Percentiles rank a stretch among this genome's conserved stretches.
These are phyloP conservation scores for Penium margaritaceum DNA, from an alignment of 139 green algal species.

Conservation along the genomic window DNA sequence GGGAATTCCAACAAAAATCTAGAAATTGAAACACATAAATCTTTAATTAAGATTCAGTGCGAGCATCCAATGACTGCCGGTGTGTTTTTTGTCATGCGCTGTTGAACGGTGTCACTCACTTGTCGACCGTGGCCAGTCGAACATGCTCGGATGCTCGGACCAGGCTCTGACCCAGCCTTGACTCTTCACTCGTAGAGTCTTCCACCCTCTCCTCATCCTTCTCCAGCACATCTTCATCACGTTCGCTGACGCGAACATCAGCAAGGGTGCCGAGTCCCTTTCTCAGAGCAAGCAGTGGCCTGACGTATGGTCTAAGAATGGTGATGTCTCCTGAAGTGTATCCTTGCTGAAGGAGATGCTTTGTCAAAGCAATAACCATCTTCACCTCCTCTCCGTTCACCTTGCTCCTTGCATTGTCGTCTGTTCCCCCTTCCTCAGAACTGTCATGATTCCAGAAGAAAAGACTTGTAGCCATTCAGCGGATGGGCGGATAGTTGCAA, in stretches of 20 bases:
- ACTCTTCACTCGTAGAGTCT: neutral
- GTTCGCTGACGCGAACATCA: conserved; percentile 53
- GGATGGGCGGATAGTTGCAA: conserved; percentile 11
- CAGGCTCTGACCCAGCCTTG: neutral
- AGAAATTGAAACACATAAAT: no score
- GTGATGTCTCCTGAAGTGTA: conserved; percentile 58
- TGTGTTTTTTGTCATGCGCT: no score
- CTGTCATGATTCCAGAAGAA: conserved; percentile 61
- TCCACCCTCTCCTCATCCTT: conserved; percentile 47
- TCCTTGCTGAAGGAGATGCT: conserved; percentile 60
- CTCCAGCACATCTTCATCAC: conserved; percentile 52
- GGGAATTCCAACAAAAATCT: no score
- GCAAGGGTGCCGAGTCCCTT: conserved; percentile 46
- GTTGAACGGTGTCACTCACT: no score
- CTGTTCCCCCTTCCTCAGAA: conserved; percentile 40
- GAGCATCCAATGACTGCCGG: no score
- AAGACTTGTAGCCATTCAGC: conserved; percentile 35
- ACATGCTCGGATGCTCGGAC: conserved; percentile 10
- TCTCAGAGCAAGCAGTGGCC: conserved; percentile 58
- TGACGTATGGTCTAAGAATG: conserved; percentile 72
- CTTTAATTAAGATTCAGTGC: no score
- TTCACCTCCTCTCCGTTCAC: conserved; percentile 57
- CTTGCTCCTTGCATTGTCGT: conserved; percentile 55
- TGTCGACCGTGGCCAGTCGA: conserved; percentile 67
- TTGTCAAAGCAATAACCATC: conserved; percentile 49